Percentiles rank a stretch among this genome's conserved stretches.
phyloP scores from a whole-genome alignment of 1,284 basidiomycete species.

The Ganoderma sinense region DNA sequence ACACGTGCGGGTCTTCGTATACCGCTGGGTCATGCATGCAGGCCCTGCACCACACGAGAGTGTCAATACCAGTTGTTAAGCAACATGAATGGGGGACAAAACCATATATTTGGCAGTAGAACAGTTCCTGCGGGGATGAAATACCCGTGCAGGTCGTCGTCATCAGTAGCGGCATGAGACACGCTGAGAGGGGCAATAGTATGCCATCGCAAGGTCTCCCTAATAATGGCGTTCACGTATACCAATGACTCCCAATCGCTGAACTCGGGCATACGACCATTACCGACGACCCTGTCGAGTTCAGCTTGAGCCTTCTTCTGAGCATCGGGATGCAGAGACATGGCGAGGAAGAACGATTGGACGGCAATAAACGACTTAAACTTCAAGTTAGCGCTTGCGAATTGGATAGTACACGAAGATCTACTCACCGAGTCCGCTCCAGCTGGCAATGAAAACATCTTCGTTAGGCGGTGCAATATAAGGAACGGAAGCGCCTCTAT shows the following conservation, averaged over 20 bases:
- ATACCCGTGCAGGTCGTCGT: not conserved
- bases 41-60: not conserved
- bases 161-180: too few relatives aligned
- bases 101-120: not conserved
- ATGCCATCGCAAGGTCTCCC: not conserved
- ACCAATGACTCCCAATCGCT: not conserved
- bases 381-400: not conserved
- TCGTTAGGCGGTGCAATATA: not conserved
- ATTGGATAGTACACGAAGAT: too few relatives aligned
- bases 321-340: not conserved
- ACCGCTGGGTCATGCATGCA: not conserved
- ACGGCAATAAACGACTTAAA: not conserved
- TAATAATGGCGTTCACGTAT: not conserved
- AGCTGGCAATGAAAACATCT: not conserved
- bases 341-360: not conserved
- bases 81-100: too few relatives aligned
- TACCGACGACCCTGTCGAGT: not conserved
- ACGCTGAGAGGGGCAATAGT: not conserved
- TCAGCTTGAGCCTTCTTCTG: not conserved
- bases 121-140: not conserved
- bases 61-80: not conserved
- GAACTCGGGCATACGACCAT: not conserved
- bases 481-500: not conserved
- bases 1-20: not conserved
- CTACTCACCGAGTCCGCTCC: not conserved